phyloP scores from a whole-genome alignment of 1,284 basidiomycete genomes.

The Rhodofomes roseus region DNA sequence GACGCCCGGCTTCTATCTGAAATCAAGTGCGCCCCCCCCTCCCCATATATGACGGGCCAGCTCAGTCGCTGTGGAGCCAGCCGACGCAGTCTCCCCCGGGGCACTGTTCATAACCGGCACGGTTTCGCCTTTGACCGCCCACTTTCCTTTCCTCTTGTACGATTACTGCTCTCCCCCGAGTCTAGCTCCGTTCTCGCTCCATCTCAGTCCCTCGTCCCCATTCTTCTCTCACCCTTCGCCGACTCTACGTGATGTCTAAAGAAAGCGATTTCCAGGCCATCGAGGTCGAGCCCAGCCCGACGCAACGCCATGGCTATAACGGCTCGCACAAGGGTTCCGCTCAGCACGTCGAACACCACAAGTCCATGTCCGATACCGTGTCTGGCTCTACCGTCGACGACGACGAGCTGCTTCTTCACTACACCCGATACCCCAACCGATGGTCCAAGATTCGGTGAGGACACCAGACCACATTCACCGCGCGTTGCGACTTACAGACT shows the following conservation, averaged over 20 bases:
- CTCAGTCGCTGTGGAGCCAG: not conserved
- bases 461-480: not conserved
- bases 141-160: not conserved
- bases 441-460: conserved; percentile 58
- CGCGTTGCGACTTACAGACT: not conserved
- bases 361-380: conserved; percentile 3
- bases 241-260: not conserved
- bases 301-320: not conserved
- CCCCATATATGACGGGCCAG: not conserved
- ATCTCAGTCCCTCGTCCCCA: not conserved
- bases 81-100: not conserved
- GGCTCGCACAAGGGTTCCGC: conserved; percentile 8
- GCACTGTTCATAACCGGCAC: not conserved
- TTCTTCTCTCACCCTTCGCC: not conserved
- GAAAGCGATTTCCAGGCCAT: not conserved
- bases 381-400: conserved; percentile 3
- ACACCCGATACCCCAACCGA: conserved; percentile 42
- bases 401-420: conserved; percentile 18
- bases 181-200: not conserved
- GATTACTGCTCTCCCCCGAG: not conserved
- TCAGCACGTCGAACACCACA: conserved; percentile 16
- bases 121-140: not conserved
- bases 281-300: not conserved
- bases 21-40: not conserved
- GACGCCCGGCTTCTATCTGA: not conserved